Evolutionary conservation across 768 basidiomycete genomes (phyloP), one percentile per base, ranked within the genome.

Genomic region (Calocera cornea): DNA sequence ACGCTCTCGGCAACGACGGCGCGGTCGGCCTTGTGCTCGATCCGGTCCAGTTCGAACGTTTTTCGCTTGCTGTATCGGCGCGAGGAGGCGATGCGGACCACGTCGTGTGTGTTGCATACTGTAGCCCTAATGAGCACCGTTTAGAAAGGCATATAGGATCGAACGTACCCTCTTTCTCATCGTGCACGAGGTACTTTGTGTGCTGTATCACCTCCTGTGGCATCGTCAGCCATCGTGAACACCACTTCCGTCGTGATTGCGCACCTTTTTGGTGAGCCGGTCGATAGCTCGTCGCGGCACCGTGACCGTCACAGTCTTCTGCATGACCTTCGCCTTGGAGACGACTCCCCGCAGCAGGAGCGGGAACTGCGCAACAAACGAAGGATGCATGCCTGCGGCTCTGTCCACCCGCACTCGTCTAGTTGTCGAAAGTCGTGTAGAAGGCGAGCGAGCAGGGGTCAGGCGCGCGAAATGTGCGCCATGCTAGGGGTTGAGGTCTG

Each of bases 301-400:
- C 2, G 22, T 33, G 54, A 60, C 54, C 54, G 54, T 60, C 27
- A 60, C 36, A 22, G 38, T 38, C 24, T 41, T 65, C 40, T 40
- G 17, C 36, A 41, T 40, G 2, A 31, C 24, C 16, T 49, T 38
- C 12, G 65, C 67, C 67, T 70, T 70, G 65, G 70, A 68, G 66
- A 70, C 70, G 66, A 70, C 66, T 50, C 68, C 69, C 54, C 54
- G 24, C 19, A 60, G 24, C 5, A 60, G 31, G 10, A 60, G 54
- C 11, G 54, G 54, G 27, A 60, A 29, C 31, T 60, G 54, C 16
- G 27, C 27, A 5, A 33, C 10, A 29, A 60, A 60, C 31, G 54
- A 29, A 2, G 54, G 14, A 27, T 60, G 54, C 54, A 60, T 60
- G 27, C 31, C 54, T 14, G 54, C 22, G 36, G n/a, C n/a, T n/a